Evolutionary conservation across 2,329 filamentous ascomycete species (phyloP), one percentile per base, ranked within the genome.

Genomic region (Dendrostoma leiphaemia): DNA sequence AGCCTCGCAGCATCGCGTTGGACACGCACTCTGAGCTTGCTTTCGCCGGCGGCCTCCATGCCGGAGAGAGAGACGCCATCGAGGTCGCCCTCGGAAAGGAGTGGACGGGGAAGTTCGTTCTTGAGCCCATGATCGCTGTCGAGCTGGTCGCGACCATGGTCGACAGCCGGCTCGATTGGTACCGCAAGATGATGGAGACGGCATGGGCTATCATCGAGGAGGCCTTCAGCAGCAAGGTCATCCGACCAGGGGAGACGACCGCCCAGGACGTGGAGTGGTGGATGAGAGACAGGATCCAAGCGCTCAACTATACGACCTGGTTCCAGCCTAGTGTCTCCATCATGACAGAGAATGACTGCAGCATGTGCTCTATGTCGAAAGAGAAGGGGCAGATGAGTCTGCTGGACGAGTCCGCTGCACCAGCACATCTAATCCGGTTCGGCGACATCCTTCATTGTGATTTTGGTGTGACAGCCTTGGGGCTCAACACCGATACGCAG

Each of bases 241-340:
- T 80, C 47, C 60, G 59, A 17, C 75, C 77, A 1, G 75, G 73
- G 0, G 56, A 59, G 44, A 76, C 75, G 19, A 78, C 72, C 3
- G 73, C 74, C 7, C 50, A 65, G 65, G 77, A 79, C 53, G 67
- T 80, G 3, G 75, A 76, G 59, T 80, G 77, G 77, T 79, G 75
- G 75, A 68, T 79, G 64, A 69, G 76, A n/a, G 74, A 77, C 35
- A 72, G 70, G 59, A 70, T 79, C 21, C 73, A 77, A 62, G 67
- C 69, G 28, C 66, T 76, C 51, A 79, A 80, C 62, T 78, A 78
- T 64, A 76, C 74, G 6, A 79, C 77, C 4, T 80, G 77, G 77
- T 80, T 80, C 60, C 74, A 78, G 17, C 76, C 76, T 2, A 66
- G 67, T 51, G 75, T 79, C 15, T 71, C 65, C 44, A 69, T 79